phyloP scores from a whole-genome alignment of 306 rosid genomes.

The Adenanthera pavonina region DNA sequence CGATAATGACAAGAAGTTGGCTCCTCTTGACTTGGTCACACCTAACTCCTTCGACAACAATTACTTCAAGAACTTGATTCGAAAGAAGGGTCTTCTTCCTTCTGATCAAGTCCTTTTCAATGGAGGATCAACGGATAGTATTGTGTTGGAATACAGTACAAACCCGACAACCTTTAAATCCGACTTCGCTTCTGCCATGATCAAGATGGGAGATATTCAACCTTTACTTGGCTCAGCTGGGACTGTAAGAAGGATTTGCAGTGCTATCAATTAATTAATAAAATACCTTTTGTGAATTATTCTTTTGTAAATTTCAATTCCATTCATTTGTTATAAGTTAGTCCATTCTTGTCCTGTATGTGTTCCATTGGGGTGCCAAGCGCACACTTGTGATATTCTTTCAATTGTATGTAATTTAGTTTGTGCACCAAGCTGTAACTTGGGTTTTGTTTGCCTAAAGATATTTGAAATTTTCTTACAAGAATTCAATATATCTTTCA shows the following conservation, averaged over 20 bases:
- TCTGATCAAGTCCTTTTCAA: constrained; percentile 51
- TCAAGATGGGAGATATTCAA: constrained; percentile 13
- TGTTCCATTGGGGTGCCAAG: too few species aligned
- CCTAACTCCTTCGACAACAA: constrained; percentile 66
- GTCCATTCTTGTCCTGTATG: neutral
- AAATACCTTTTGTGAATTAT: too few species aligned
- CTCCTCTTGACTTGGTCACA: constrained; percentile 64
- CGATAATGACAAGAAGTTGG: constrained; percentile 42
- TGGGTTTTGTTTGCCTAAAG: too few species aligned
- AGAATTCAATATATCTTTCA: too few species aligned
- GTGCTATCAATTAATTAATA: neutral
- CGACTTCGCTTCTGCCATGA: constrained; percentile 7
- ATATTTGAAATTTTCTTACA: too few species aligned
- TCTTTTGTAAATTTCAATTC: too few species aligned
- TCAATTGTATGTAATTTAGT: neutral
- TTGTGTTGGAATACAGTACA: constrained; percentile 41
- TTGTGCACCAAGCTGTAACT: neutral
- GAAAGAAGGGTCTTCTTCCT: constrained; percentile 61
- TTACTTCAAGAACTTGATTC: constrained; percentile 60
- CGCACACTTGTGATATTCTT: neutral
- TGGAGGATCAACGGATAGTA: constrained; percentile 43
- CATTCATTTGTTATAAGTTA: neutral
- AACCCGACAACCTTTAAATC: neutral
- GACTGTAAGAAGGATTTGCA: neutral
- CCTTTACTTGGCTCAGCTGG: neutral